Conservation (phyloP, 176 grass and related monocot genomes). For the Oropetium thomaeum region DNA sequence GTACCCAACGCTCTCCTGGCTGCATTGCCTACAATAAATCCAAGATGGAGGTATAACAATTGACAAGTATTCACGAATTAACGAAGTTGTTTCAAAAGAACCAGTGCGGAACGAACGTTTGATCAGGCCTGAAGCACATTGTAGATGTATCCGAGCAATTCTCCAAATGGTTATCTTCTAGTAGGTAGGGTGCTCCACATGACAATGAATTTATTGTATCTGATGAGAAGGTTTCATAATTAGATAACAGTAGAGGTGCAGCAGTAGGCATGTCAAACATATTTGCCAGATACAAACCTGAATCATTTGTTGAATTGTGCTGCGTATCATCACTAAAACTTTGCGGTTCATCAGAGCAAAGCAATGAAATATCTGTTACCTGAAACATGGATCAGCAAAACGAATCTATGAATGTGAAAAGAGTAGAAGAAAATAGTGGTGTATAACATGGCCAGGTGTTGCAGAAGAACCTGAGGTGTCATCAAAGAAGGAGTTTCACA, state of each 20-base stretch:
- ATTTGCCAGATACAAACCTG: constrained; percentile 29
- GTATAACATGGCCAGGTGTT: background rate
- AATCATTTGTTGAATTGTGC: constrained; percentile 28
- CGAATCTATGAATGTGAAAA: background rate
- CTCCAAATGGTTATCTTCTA: constrained; percentile 29
- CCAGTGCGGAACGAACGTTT: constrained; percentile 22
- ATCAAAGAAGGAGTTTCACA: constrained; percentile 26
- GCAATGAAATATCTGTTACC: constrained; percentile 38
- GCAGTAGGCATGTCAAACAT: background rate
- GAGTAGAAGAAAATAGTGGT: background rate
- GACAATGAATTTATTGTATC: constrained; percentile 30
- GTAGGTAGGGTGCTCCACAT: constrained; percentile 8
- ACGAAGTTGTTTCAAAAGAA: constrained; percentile 12
- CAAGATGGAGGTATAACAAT: constrained; percentile 11
- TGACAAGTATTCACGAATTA: background rate
- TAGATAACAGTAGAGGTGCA: constrained; percentile 22
- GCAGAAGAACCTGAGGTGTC: constrained; percentile 37
- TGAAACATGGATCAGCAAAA: constrained; percentile 28
- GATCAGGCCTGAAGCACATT: constrained; percentile 28
- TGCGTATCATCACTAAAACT: constrained; percentile 30
- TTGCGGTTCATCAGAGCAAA: constrained; percentile 42
- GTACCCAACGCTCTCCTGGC: constrained; percentile 34
- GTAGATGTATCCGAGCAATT: constrained; percentile 29
- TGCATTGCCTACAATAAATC: constrained; percentile 34
- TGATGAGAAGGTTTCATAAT: constrained; percentile 25